A percentile compares a stretch with the other conserved stretches of the same genome.
Evolutionary conservation across 139 green algal genomes (phyloP).

Genomic region (Haematococcus lacustris): DNA sequence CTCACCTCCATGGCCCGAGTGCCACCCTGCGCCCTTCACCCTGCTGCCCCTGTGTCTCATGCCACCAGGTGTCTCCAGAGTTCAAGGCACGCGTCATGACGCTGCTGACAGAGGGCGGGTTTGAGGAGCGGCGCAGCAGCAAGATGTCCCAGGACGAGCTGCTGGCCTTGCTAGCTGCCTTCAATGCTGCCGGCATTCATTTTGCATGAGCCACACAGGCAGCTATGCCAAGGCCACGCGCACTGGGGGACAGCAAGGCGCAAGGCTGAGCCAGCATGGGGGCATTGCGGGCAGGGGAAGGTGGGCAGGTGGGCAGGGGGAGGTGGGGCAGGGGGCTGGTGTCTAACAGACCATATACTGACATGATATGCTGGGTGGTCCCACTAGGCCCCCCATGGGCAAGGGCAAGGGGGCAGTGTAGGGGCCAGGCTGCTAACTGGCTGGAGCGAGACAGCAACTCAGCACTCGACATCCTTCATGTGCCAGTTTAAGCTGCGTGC

Average conservation of each 20-base stretch:
- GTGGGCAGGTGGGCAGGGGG: no score
- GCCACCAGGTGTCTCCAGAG: slow-evolving; percentile 42
- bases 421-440: no score
- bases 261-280: background rate
- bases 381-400: no score
- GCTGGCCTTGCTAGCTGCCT: slow-evolving; percentile 78
- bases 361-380: no score
- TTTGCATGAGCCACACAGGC: slow-evolving; percentile 81
- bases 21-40: no score
- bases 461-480: no score
- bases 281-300: background rate
- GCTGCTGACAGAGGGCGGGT: slow-evolving; percentile 48
- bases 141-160: slow-evolving; percentile 98
- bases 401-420: no score
- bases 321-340: background rate
- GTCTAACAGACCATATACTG: no score
- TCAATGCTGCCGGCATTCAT: slow-evolving; percentile 90
- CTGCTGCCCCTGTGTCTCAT: no score
- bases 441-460: no score
- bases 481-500: no score
- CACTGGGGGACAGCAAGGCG: background rate
- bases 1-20: no score
- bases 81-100: slow-evolving; percentile 66
- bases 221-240: background rate
- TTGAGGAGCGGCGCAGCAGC: slow-evolving; percentile 60